phyloP scores from a whole-genome alignment of 345 rosid species.

The Citrus trifoliata region DNA sequence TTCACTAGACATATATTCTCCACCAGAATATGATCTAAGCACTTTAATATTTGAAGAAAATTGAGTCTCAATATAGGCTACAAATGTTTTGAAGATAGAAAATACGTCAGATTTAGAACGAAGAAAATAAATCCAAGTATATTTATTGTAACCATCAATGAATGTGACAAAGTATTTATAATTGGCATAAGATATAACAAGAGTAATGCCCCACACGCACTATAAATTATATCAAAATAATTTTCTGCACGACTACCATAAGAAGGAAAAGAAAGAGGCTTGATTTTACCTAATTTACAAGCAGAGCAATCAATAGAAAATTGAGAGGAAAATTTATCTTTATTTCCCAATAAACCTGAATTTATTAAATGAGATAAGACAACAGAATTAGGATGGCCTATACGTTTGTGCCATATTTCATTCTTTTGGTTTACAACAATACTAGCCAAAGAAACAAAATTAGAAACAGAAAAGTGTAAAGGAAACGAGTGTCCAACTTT shows the following conservation, averaged over 20 bases:
- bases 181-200: neutral
- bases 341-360: neutral
- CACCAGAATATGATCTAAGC: neutral
- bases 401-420: neutral
- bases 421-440: neutral
- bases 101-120: neutral
- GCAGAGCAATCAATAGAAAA: neutral
- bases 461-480: neutral
- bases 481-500: neutral
- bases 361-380: neutral
- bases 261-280: neutral
- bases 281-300: constrained; percentile 6
- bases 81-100: neutral
- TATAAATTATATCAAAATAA: constrained; percentile 5
- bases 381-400: constrained; percentile 1
- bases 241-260: neutral
- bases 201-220: neutral
- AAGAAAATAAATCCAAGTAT: constrained; percentile 10
- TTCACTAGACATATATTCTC: constrained; percentile 2
- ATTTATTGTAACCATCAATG: constrained; percentile 1
- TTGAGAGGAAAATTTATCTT: neutral
- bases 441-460: neutral
- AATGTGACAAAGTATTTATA: constrained; percentile 11
- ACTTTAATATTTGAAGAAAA: neutral
- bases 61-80: neutral